These are phyloP conservation scores for Tuber umbilicatum DNA, from an alignment of 495 filamentous ascomycete species.

Conservation along the genomic window DNA sequence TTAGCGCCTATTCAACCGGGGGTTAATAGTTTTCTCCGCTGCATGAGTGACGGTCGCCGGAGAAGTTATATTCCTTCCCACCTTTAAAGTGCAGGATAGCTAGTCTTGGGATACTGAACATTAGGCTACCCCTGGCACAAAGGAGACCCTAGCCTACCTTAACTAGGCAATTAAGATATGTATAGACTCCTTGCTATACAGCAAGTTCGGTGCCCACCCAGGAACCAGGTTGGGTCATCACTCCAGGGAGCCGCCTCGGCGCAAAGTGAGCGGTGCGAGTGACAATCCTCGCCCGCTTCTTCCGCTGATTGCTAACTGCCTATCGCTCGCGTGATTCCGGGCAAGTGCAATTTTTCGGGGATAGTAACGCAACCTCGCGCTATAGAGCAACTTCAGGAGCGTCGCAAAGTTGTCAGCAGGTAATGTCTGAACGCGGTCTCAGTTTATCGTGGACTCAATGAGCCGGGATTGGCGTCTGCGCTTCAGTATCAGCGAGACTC, in stretches of 20 bases:
- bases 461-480: not conserved
- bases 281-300: not conserved
- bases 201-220: not conserved
- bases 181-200: not conserved
- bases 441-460: not conserved
- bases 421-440: not conserved
- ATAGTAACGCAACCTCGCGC: not conserved
- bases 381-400: not conserved
- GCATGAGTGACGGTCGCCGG: not conserved
- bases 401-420: not conserved
- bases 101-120: not conserved
- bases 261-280: not conserved
- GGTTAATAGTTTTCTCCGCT: not conserved
- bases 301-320: not conserved
- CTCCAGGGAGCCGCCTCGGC: not conserved
- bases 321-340: not conserved
- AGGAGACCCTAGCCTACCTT: not conserved
- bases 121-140: not conserved
- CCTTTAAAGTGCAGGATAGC: not conserved
- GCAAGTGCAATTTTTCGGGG: not conserved
- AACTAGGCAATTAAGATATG: not conserved
- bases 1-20: not conserved
- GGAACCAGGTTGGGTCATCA: not conserved
- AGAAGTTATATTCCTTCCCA: not conserved
- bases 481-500: not conserved